A percentile compares a stretch with the other conserved stretches of the same genome.
Conservation (phyloP, 805 yeast genomes). For the Metschnikowia orientalis region DNA sequence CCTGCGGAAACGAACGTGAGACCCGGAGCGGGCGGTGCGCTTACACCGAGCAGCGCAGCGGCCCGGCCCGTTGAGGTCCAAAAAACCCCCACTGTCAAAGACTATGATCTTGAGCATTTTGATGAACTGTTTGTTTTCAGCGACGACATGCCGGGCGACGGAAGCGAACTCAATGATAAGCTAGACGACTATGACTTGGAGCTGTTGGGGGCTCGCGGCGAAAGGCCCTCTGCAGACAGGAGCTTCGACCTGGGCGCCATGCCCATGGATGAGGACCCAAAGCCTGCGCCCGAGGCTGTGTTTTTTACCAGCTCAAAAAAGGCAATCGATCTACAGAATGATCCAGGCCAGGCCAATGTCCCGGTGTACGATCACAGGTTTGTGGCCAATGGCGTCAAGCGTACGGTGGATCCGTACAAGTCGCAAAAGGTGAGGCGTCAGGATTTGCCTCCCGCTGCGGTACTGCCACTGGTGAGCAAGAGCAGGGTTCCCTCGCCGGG, state of each 20-base stretch:
- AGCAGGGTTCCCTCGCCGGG: constrained; percentile 5
- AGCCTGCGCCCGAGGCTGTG: constrained; percentile 14
- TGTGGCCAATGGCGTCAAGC: constrained; percentile 45
- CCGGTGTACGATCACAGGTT: constrained; percentile 50
- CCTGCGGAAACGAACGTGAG: not conserved
- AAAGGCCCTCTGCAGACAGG: no score
- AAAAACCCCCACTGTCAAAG: constrained; percentile 6
- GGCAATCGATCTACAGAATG: constrained; percentile 18
- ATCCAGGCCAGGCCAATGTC: constrained; percentile 36
- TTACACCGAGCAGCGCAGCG: not conserved
- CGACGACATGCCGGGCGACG: constrained; percentile 33
- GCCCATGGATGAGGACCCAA: constrained; percentile 2
- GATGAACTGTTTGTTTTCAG: constrained; percentile 41
- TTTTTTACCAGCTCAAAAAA: constrained; percentile 19
- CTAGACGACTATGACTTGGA: constrained; percentile 22
- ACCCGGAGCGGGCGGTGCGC: not conserved
- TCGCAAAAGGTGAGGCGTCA: constrained; percentile 58
- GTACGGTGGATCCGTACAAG: constrained; percentile 61
- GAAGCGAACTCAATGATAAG: constrained; percentile 8
- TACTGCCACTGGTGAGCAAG: constrained; percentile 13
- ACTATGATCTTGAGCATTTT: constrained; percentile 26
- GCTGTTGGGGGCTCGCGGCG: not conserved
- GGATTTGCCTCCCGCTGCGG: constrained; percentile 20
- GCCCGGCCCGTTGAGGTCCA: not conserved
- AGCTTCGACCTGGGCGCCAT: no score